Base-by-base conservation (phyloP, 306 rosid species). In the Gleditsia sinensis region DNA sequence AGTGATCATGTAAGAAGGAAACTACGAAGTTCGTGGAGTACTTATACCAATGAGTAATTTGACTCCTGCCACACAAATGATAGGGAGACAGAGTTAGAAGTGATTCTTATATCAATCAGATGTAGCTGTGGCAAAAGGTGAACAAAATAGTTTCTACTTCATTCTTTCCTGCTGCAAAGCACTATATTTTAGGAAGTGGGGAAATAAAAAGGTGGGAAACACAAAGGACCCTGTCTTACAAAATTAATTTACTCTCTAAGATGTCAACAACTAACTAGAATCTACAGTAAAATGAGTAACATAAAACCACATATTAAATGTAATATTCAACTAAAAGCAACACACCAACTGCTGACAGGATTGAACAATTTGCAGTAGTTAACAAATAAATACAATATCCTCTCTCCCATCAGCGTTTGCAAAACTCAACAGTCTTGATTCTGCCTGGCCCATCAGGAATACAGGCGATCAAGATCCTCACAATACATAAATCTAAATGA, bases 1-100 rank as follows among this genome's bases (percentile, higher is more conserved):
- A 69, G 11, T 24, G 64, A 20, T 25, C 64, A 77, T 20, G 19
- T 32, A 28, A 50, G 57, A 50, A 50, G 61, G 69, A 73, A 9
- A 46, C n/a, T 36, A 45, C 28, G 17, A 23, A 68, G 43, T 49
- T 11, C 25, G 34, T 13, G 3, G 4, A 30, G 21, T 56, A 11
- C 53, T 54, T 37, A 50, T 68, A 53, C 11, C 51, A 33, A 40
- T 64, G 46, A 58, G 32, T 70, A 49, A 59, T 23, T 39, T 75
- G 49, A 37, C 74, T 60, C 24, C 17, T 14, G 9, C 51, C 39
- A 51, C 49, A 50, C 13, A 16, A 70, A 34, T 61, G 28, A 79
- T 28, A 37, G 64, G 24, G 39, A 17, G 36, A 11, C 43, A 30
- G 36, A 7, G 0, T 53, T 11, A 24, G 32, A 68, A 50, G 36